These are phyloP conservation scores for Sclerotinia spermophila DNA, from an alignment of 2,329 filamentous ascomycete genomes.

Conservation along the genomic window DNA sequence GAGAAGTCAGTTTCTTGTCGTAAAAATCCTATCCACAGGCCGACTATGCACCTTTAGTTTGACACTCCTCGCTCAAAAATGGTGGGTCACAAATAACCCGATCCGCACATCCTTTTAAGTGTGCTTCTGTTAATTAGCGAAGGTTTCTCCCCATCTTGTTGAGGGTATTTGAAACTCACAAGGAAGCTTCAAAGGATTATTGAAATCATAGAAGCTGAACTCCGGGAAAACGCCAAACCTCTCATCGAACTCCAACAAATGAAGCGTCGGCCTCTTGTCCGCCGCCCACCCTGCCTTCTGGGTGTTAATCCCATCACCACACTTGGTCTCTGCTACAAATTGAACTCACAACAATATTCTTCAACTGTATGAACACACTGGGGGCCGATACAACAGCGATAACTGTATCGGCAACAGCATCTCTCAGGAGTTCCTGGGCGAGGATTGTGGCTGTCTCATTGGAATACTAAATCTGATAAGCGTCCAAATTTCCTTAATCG, in stretches of 20 bases:
- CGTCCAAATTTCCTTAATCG: not conserved
- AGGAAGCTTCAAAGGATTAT: slow-evolving; percentile 63
- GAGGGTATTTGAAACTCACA: slow-evolving; percentile 38
- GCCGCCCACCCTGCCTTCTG: slow-evolving; percentile 30
- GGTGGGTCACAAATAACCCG: slow-evolving; percentile 74
- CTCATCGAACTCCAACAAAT: slow-evolving; percentile 69
- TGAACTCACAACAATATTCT: slow-evolving; percentile 50
- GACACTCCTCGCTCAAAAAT: slow-evolving; percentile 75
- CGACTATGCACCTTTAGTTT: slow-evolving; percentile 61
- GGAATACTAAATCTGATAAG: slow-evolving; percentile 52
- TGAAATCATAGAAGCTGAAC: slow-evolving; percentile 72
- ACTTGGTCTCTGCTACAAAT: not conserved
- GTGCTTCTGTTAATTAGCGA: slow-evolving; percentile 36
- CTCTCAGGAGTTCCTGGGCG: slow-evolving; percentile 63
- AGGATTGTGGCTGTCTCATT: slow-evolving; percentile 65
- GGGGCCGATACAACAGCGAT: slow-evolving; percentile 72
- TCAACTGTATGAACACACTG: slow-evolving; percentile 72
- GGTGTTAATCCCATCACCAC: slow-evolving; percentile 12
- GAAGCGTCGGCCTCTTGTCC: slow-evolving; percentile 51
- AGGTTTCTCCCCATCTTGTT: not conserved
- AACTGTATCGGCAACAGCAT: slow-evolving; percentile 51
- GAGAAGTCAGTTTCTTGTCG: not conserved
- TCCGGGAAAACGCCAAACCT: slow-evolving; percentile 72
- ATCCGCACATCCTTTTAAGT: slow-evolving; percentile 62
- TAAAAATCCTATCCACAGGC: not conserved